phyloP scores from a whole-genome alignment of 2,329 filamentous ascomycete species.

The Drechslerella coelobrocha region DNA sequence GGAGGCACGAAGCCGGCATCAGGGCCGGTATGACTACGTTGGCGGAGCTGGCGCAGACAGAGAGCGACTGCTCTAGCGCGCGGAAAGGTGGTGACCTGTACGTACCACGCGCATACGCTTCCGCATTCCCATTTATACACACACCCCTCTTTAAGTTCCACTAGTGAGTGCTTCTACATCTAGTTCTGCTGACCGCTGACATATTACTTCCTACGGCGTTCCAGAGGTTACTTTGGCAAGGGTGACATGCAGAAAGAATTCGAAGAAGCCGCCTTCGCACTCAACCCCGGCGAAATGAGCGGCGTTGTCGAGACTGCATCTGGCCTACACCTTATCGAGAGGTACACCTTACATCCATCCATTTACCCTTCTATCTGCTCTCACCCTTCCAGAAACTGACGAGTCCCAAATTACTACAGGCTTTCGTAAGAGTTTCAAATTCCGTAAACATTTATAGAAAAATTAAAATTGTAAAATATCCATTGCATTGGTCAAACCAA shows the following conservation, averaged over 20 bases:
- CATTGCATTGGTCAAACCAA: too few relatives aligned
- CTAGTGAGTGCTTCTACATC: conserved; percentile 4
- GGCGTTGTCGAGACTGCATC: conserved; percentile 88
- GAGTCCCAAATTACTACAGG: too few relatives aligned
- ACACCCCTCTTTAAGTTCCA: too few relatives aligned
- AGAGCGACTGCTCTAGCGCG: conserved; percentile 95
- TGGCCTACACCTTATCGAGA: conserved; percentile 92
- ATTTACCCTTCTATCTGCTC: neutral
- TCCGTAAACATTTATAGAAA: too few relatives aligned
- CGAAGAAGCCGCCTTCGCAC: conserved; percentile 90
- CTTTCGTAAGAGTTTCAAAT: too few relatives aligned
- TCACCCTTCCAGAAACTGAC: too few relatives aligned
- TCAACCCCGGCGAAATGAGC: conserved; percentile 86
- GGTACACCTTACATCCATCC: conserved; percentile 63
- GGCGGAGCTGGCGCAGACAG: conserved; percentile 82
- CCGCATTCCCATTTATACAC: too few relatives aligned
- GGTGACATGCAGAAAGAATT: conserved; percentile 99
- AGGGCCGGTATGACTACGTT: conserved; percentile 71
- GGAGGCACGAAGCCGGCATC: conserved; percentile 77
- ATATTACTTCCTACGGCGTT: too few relatives aligned
- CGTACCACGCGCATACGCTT: conserved; percentile 59
- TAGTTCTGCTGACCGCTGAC: neutral
- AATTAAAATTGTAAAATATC: too few relatives aligned
- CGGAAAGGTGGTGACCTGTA: conserved; percentile 89
- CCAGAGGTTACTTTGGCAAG: conserved; percentile 83